phyloP scores from a whole-genome alignment of 257 asterid genomes.

The Solanum arcanum region DNA sequence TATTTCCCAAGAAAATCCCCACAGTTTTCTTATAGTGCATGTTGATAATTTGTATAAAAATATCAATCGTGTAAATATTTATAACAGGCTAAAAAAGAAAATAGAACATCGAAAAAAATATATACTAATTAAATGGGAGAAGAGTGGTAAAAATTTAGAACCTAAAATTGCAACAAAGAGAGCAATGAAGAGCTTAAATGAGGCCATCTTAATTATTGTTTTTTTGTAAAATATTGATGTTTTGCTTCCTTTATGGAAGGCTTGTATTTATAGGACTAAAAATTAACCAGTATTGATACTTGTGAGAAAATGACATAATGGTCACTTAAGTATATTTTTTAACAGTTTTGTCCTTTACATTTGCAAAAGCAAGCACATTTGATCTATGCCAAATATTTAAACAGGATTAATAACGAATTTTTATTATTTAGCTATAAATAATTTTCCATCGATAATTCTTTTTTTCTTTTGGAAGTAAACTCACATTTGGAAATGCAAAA shows the following conservation, averaged over 20 bases:
- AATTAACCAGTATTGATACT: neutral
- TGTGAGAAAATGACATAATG: neutral
- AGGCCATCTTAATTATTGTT: neutral
- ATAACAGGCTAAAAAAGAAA: neutral
- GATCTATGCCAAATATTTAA: neutral
- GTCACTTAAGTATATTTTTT: neutral
- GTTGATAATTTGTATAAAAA: neutral
- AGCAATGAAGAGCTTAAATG: neutral
- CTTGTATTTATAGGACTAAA: neutral
- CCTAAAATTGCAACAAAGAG: neutral
- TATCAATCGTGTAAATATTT: neutral
- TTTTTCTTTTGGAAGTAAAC: neutral
- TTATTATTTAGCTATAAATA: neutral
- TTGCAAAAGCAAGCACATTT: neutral
- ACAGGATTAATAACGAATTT: neutral
- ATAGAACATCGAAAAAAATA: neutral
- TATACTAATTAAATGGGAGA: neutral
- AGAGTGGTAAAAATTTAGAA: neutral
- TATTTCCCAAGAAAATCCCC: too few relatives aligned
- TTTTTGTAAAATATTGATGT: neutral
- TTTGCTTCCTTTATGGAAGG: neutral
- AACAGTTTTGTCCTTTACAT: neutral
- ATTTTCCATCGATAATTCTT: neutral
- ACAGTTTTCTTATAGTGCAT: too few relatives aligned
- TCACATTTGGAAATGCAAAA: neutral